Evolutionary conservation across 108 stramenopile species (phyloP).

Genomic region (Mayamaea pseudoterrestris): DNA sequence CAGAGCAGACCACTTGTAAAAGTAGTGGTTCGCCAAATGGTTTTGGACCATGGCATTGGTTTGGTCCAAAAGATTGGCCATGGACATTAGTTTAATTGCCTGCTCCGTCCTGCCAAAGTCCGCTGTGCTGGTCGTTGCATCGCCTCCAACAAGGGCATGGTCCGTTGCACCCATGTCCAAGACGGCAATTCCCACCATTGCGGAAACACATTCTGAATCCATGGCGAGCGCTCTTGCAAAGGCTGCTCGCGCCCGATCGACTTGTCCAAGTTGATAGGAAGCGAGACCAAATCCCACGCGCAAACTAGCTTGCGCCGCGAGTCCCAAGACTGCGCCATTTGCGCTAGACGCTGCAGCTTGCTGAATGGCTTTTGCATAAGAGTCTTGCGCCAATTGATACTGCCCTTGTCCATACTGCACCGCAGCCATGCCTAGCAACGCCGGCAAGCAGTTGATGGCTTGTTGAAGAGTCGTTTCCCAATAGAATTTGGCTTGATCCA

Average conservation of each 20-base stretch:
- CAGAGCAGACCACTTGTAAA: constrained; percentile 83
- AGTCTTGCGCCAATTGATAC: constrained; percentile 41
- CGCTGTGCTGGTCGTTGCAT: constrained; percentile 33
- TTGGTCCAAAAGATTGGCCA: constrained; percentile 82
- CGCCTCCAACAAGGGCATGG: too few species aligned
- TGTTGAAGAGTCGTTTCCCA: constrained; percentile 64
- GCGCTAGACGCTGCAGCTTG: constrained; percentile 12
- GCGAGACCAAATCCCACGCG: constrained; percentile 75
- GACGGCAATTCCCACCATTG: constrained; percentile 65
- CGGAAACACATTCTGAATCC: constrained; percentile 73
- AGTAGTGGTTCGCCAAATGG: constrained; percentile 94
- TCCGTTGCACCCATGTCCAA: constrained; percentile 70
- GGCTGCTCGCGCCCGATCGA: constrained; percentile 78
- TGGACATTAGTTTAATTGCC: constrained; percentile 76
- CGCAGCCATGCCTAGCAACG: constrained; percentile 75
- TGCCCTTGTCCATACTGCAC: constrained; percentile 50
- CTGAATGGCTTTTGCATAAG: constrained; percentile 60
- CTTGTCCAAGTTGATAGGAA: constrained; percentile 73
- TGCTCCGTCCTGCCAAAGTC: constrained; percentile 49
- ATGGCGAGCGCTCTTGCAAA: constrained; percentile 62
- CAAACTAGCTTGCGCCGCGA: constrained; percentile 31
- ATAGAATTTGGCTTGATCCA: constrained; percentile 74
- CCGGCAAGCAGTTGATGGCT: constrained; percentile 63
- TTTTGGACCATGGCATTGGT: constrained; percentile 90
- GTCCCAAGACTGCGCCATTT: too few species aligned